Evolutionary conservation across 2,329 filamentous ascomycete species (phyloP).

Genomic region (Aspergillus sp.): DNA sequence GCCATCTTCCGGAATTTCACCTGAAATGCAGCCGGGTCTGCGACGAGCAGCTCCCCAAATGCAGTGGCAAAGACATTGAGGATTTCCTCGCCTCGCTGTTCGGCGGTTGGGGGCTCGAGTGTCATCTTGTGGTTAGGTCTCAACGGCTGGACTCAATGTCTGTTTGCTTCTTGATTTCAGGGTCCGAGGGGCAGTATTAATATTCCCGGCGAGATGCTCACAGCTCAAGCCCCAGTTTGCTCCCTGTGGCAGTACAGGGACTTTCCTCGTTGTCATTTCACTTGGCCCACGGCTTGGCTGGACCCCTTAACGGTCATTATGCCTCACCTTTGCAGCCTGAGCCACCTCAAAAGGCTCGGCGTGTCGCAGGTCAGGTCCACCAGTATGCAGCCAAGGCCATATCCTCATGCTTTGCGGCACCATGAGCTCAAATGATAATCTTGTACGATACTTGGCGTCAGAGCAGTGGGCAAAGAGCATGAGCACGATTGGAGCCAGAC

Average conservation of each 20-base stretch:
- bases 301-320: background rate
- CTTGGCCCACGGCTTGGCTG: background rate
- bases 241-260: background rate
- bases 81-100: slow-evolving; percentile 19
- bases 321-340: background rate
- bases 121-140: background rate
- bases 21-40: slow-evolving; percentile 12
- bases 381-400: background rate
- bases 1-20: slow-evolving; percentile 22
- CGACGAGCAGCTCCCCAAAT: slow-evolving; percentile 15
- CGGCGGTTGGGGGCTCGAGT: background rate
- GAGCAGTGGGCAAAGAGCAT: no score
- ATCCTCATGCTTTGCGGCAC: background rate
- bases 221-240: background rate
- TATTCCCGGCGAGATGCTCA: background rate
- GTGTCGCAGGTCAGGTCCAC: background rate
- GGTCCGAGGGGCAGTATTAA: background rate
- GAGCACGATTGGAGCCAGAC: no score
- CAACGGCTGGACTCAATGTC: background rate
- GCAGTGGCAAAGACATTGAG: slow-evolving; percentile 18
- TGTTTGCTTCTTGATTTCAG: background rate
- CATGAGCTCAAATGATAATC: no score
- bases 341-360: background rate
- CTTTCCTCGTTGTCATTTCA: background rate
- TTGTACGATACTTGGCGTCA: no score